Evolutionary conservation across 495 filamentous ascomycete species (phyloP).

Genomic region (Mytilinidion resinicola): DNA sequence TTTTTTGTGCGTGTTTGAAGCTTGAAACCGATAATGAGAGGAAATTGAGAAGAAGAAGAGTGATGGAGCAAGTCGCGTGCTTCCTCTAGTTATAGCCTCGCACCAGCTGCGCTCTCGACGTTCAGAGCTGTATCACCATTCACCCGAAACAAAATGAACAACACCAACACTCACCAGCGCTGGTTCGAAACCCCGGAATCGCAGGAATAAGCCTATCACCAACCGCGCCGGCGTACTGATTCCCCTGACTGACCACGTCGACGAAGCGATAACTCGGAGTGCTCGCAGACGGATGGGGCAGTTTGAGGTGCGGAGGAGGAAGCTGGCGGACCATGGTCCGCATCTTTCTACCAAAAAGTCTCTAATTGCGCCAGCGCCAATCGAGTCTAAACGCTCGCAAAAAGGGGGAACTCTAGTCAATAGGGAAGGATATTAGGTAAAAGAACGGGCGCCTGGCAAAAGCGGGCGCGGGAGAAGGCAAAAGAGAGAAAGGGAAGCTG

Average conservation of each 20-base stretch:
- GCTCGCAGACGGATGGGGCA: slow-evolving; percentile 8
- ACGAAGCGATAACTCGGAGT: background rate
- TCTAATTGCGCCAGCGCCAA: no score
- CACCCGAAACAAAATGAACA: background rate
- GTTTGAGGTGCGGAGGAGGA: slow-evolving; percentile 9
- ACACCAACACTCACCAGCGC: slow-evolving; percentile 29
- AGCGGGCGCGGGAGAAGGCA: background rate
- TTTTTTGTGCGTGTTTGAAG: background rate
- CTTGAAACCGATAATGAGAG: no score
- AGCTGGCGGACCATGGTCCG: slow-evolving; percentile 13
- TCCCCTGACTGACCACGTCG: background rate
- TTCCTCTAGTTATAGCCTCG: no score
- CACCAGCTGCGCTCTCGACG: no score
- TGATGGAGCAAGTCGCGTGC: no score
- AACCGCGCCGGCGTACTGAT: slow-evolving; percentile 2
- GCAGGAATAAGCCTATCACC: slow-evolving; percentile 26
- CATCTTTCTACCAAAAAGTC: no score
- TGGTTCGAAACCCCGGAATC: slow-evolving; percentile 36
- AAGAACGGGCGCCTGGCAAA: background rate
- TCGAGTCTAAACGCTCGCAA: no score
- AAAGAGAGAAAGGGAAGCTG: background rate
- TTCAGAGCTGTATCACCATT: background rate
- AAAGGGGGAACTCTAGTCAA: background rate
- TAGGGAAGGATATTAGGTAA: background rate
- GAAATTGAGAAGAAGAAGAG: no score